Evolutionary conservation across 2,329 filamentous ascomycete genomes (phyloP).

Genomic region (Xenoacremonium recifei): DNA sequence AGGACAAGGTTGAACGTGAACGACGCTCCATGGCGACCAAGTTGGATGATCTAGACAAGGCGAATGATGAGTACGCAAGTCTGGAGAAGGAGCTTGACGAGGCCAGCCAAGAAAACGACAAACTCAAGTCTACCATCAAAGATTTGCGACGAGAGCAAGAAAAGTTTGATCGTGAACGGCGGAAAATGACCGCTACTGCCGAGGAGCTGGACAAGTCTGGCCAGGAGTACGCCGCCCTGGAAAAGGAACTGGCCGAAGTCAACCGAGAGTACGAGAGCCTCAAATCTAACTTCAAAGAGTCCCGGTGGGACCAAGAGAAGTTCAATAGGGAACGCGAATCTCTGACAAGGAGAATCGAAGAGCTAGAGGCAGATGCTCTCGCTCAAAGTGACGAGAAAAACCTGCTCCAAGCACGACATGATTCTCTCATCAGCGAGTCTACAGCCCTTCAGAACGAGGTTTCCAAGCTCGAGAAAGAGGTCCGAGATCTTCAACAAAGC

Average conservation of each 20-base stretch:
- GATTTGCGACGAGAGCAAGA: neutral
- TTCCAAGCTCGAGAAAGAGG: conserved; percentile 44
- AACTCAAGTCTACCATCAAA: conserved; percentile 35
- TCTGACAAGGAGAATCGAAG: conserved; percentile 50
- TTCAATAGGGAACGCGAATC: conserved; percentile 30
- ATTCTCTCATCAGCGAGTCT: conserved; percentile 65
- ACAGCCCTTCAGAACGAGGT: conserved; percentile 65
- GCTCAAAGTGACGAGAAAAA: conserved; percentile 64
- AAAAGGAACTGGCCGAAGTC: conserved; percentile 48
- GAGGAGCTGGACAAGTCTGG: conserved; percentile 51
- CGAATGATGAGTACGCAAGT: conserved; percentile 35
- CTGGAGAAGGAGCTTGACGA: conserved; percentile 48
- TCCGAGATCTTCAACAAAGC: conserved; percentile 46
- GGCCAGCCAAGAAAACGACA: conserved; percentile 66
- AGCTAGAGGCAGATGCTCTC: conserved; percentile 59
- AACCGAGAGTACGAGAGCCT: conserved; percentile 47
- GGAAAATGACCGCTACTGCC: conserved; percentile 36
- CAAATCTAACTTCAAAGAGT: conserved; percentile 41
- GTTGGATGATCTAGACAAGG: conserved; percentile 52
- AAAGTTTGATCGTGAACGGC: neutral
- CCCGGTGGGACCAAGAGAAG: conserved; percentile 32
- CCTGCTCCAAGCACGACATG: conserved; percentile 66
- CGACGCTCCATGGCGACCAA: conserved; percentile 26
- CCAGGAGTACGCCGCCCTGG: conserved; percentile 48
- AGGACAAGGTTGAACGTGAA: neutral